Conservation (phyloP, 305 asterid species). For the Lippia alba region DNA sequence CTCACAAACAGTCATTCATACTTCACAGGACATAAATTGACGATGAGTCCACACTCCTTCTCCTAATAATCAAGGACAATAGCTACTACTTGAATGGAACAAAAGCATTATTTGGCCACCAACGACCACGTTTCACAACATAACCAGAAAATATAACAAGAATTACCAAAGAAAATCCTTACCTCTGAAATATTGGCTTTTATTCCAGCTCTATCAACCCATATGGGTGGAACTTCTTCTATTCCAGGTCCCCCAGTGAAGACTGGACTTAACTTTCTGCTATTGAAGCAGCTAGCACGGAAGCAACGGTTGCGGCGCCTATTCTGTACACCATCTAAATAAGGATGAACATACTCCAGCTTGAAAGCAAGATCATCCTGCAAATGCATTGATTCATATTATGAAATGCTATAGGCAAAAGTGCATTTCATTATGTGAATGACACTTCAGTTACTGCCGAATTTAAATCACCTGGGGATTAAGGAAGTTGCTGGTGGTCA, state of each 20-base stretch:
- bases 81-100: slow-evolving; percentile 6
- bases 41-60: neutral
- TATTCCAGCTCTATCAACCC: slow-evolving; percentile 98
- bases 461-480: slow-evolving; percentile 82
- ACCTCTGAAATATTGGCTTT: slow-evolving; percentile 98
- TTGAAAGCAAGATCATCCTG: slow-evolving; percentile 99
- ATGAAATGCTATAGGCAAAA: slow-evolving; percentile 9
- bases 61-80: neutral
- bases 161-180: slow-evolving; percentile 26
- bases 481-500: slow-evolving; percentile 93
- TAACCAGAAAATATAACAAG: slow-evolving; percentile 4
- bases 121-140: slow-evolving; percentile 10
- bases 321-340: slow-evolving; percentile 88
- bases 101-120: slow-evolving; percentile 2
- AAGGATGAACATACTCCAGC: slow-evolving; percentile 95
- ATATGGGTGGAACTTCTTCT: slow-evolving; percentile 96
- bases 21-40: slow-evolving; percentile 5
- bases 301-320: slow-evolving; percentile 83
- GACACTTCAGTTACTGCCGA: slow-evolving; percentile 14
- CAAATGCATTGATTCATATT: slow-evolving; percentile 27
- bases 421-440: slow-evolving; percentile 19
- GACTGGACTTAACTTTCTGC: slow-evolving; percentile 96
- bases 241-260: slow-evolving; percentile 99
- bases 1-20: slow-evolving; percentile 30
- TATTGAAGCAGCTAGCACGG: slow-evolving; percentile 92